phyloP scores from a whole-genome alignment of 1,284 basidiomycete genomes.

The Veloboletus limbatus region DNA sequence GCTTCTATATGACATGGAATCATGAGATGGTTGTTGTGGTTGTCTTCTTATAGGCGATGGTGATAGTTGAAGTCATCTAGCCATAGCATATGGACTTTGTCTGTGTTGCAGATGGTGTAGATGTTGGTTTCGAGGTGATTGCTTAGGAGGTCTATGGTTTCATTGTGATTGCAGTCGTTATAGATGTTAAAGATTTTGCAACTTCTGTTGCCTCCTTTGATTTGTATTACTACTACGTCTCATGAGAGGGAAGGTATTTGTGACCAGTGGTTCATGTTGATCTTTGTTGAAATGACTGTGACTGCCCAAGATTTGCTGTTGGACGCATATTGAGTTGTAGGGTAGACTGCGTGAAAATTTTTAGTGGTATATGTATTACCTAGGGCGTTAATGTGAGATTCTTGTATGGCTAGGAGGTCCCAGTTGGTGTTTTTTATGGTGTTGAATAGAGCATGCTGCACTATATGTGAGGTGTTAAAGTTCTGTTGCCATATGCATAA shows the following conservation, averaged over 20 bases:
- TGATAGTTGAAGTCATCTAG: too few species aligned
- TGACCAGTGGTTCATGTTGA: background rate
- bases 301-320: background rate
- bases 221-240: background rate
- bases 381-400: conserved; percentile 24
- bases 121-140: too few species aligned
- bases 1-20: too few species aligned
- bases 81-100: too few species aligned
- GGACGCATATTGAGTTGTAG: too few species aligned
- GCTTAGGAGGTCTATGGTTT: too few species aligned
- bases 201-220: background rate
- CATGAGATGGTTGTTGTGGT: too few species aligned
- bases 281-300: background rate
- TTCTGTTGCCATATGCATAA: conserved; percentile 38
- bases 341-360: background rate
- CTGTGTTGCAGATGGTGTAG: too few species aligned
- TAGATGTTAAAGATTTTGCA: background rate
- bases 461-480: conserved; percentile 26
- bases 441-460: conserved; percentile 20
- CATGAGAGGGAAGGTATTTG: background rate
- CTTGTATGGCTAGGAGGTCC: conserved; percentile 35
- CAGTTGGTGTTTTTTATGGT: conserved; percentile 15
- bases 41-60: too few species aligned
- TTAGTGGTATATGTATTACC: background rate
- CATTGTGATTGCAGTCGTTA: too few species aligned